phyloP scores from a whole-genome alignment of 352 stramenopile species.

The Phytophthora tubulina region DNA sequence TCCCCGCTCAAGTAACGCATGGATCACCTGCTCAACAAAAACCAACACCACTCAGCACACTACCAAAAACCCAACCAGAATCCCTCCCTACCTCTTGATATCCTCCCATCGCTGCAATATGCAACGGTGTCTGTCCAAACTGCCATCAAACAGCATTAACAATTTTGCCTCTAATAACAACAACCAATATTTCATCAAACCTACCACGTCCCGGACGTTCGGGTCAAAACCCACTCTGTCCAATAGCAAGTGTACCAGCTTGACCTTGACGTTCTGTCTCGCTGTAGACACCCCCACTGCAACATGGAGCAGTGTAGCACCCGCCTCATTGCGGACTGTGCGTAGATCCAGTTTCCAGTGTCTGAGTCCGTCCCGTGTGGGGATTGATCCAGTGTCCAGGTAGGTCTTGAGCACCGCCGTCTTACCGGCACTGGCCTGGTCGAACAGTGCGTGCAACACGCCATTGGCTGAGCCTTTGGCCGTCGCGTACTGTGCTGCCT shows the following conservation, averaged over 20 bases:
- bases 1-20: constrained; percentile 60
- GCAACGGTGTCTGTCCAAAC: constrained; percentile 79
- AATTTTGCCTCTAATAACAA: background rate
- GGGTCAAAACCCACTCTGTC: constrained; percentile 77
- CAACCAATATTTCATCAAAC: background rate
- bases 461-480: constrained; percentile 82
- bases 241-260: constrained; percentile 72
- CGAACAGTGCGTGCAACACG: constrained; percentile 81
- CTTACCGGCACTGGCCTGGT: constrained; percentile 73
- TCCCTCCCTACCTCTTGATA: constrained; percentile 53
- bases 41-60: background rate
- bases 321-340: constrained; percentile 70
- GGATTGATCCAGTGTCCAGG: constrained; percentile 77
- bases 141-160: constrained; percentile 25
- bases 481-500: constrained; percentile 62
- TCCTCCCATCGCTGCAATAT: constrained; percentile 77
- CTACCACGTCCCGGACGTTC: constrained; percentile 72
- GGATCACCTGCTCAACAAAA: constrained; percentile 50
- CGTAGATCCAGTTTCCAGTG: constrained; percentile 78
- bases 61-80: background rate
- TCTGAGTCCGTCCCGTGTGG: constrained; percentile 76
- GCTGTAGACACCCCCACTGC: constrained; percentile 76
- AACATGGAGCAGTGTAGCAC: constrained; percentile 71
- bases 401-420: constrained; percentile 60
- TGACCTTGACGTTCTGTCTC: constrained; percentile 71